Base-by-base conservation (phyloP, 1,284 basidiomycete species). In the Boletus albobrunnescens region DNA sequence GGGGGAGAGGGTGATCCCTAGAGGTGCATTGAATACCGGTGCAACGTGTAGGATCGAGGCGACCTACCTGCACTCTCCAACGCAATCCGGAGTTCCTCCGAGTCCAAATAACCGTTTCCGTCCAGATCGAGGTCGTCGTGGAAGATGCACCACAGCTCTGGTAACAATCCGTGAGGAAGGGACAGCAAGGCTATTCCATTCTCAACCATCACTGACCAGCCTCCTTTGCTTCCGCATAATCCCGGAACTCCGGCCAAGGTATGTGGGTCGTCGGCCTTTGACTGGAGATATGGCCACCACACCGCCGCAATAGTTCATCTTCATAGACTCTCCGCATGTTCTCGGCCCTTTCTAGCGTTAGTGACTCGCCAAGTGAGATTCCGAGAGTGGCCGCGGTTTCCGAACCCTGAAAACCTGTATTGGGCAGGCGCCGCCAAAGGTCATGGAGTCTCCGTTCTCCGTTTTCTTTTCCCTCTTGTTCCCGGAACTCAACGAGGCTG, bases 131-230 rank as follows among this genome's bases (percentile, higher is more conserved):
- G 76, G 56, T 92, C 84, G 55, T 88, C 80, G 59, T 93, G 90
- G 67, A 95, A 94, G 50, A 92, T 84, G 46, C 80, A 75, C 92
- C 93, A 94, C 37, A 94, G 73, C 67, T 94, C 90, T 84, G 60
- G 16, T n/a, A 31, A 55, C 57, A 63, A 46, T 60, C 51, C 36
- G 30, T 60, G 38, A 60, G 50, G 19, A 45, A 47, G 44, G 42
- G 51, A 54, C 37, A 41, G 23, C 38, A 43, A 43, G 24, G 41
- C 40, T 31, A 59, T 35, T 50, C 53, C 46, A 58, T 52, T 52
- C 47, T 46, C 39, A 49, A 33, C 33, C 45, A 41, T 50, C 46
- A 76, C 81, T 60, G 59, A 85, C 87, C 87, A 48, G 73, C 76
- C 74, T 91, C 89, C 67, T 90, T 90, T 51, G 75, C 75, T 56